Percentiles rank a stretch among this genome's conserved stretches.
Evolutionary conservation across 2,329 filamentous ascomycete genomes (phyloP).

Genomic region (Ophiostoma tasmaniense): DNA sequence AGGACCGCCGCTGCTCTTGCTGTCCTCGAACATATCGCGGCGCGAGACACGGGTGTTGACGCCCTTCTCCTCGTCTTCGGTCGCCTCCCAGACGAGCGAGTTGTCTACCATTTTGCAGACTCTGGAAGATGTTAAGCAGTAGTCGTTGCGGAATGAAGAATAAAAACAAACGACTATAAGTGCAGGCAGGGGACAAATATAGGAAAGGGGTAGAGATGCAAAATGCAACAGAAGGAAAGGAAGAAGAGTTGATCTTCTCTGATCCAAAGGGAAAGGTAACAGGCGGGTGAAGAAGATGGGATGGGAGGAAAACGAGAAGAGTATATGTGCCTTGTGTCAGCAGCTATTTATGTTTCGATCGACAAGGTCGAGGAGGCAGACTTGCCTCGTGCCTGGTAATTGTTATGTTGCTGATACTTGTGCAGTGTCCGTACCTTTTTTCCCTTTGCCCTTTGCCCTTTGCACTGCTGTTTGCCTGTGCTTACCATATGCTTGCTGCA

Average conservation of each 20-base stretch:
- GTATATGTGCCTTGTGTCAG: neutral
- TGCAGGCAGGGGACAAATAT: neutral
- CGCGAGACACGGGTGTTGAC: neutral
- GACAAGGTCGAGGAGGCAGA: too few relatives aligned
- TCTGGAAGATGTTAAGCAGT: neutral
- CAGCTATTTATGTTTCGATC: neutral
- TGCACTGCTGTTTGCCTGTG: neutral
- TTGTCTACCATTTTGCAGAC: neutral
- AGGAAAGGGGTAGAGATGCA: neutral
- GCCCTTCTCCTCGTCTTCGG: neutral
- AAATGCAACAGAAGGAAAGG: neutral
- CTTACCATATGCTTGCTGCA: neutral
- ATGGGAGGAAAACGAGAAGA: neutral
- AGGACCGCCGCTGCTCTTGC: neutral
- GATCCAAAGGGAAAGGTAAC: neutral
- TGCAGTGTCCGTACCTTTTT: neutral
- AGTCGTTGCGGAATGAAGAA: neutral
- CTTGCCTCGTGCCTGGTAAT: neutral
- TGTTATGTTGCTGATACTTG: neutral
- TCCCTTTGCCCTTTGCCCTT: neutral
- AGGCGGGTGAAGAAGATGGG: neutral
- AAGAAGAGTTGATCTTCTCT: neutral
- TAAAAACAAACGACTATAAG: neutral
- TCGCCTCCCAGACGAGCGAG: neutral
- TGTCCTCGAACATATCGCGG: neutral